Evolutionary conservation across 805 yeast genomes (phyloP).

Genomic region (Monosporozyma aquatica): DNA sequence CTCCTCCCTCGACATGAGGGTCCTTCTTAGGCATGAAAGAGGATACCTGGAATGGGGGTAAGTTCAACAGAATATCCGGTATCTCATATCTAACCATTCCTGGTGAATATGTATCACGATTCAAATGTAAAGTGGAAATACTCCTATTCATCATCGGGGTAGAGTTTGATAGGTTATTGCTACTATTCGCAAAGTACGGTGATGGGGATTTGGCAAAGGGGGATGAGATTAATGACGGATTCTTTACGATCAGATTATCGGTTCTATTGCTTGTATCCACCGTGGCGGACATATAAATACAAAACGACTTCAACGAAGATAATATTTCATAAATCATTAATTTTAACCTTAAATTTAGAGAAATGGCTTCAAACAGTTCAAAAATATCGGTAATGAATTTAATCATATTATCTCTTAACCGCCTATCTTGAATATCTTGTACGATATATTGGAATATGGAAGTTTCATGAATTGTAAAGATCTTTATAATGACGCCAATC

Average conservation of each 20-base stretch:
- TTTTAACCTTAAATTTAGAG: constrained; percentile 23
- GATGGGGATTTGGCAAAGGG: not conserved
- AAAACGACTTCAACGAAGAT: constrained; percentile 24
- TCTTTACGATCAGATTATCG: not conserved
- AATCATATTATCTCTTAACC: not conserved
- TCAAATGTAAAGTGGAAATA: not conserved
- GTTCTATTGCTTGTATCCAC: constrained; percentile 4
- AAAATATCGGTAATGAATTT: constrained; percentile 15
- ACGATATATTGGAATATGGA: constrained; percentile 18
- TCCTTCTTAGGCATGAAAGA: constrained; percentile 17
- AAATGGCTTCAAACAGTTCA: constrained; percentile 20
- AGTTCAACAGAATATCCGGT: constrained; percentile 17
- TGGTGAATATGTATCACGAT: not conserved
- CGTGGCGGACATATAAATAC: constrained; percentile 17
- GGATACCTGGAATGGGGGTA: constrained; percentile 29
- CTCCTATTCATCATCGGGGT: not conserved
- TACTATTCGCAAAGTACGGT: not conserved
- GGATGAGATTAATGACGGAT: not conserved
- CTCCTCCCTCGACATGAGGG: not conserved
- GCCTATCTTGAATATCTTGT: constrained; percentile 8
- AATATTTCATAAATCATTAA: constrained; percentile 26
- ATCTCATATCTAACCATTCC: constrained; percentile 8
- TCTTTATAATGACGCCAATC: constrained; percentile 20
- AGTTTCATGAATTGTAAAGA: constrained; percentile 25
- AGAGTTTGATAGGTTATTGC: too few species aligned